Percentiles rank a stretch among this genome's conserved stretches.
These are phyloP conservation scores for Wickerhamomyces sydowiorum DNA, from an alignment of 805 yeast species.

Conservation along the genomic window DNA sequence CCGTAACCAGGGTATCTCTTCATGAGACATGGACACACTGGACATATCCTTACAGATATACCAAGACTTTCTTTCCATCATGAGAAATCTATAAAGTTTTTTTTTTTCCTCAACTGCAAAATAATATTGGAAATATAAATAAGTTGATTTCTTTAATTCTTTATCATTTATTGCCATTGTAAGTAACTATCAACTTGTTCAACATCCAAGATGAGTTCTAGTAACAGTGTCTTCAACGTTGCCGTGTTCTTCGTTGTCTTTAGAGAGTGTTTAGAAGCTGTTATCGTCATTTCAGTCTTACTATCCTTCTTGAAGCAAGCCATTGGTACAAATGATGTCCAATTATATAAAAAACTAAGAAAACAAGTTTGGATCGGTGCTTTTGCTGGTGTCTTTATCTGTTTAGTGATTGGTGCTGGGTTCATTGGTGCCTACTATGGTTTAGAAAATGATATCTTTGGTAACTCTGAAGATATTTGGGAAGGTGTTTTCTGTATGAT, in stretches of 20 bases:
- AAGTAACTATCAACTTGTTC: neutral
- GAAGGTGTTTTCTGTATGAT: conserved; percentile 92
- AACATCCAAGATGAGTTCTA: neutral
- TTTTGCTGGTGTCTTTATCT: conserved; percentile 61
- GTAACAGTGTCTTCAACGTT: conserved; percentile 33
- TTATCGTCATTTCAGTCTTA: conserved; percentile 83
- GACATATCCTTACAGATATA: neutral
- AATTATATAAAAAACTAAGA: conserved; percentile 54
- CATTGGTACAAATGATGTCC: conserved; percentile 48
- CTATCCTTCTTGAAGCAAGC: conserved; percentile 90
- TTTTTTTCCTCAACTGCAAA: neutral
- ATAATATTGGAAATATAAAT: neutral
- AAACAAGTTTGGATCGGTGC: conserved; percentile 89
- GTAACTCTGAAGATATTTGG: conserved; percentile 88
- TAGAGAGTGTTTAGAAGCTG: conserved; percentile 92
- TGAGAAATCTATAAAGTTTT: neutral
- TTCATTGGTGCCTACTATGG: conserved; percentile 92
- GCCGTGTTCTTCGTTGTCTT: conserved; percentile 82
- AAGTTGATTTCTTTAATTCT: neutral
- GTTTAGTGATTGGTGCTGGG: conserved; percentile 84
- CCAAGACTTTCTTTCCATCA: neutral
- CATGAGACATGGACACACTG: neutral
- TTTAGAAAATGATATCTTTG: conserved; percentile 77
- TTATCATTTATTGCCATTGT: neutral
- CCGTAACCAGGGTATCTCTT: too few species aligned